Conservation (phyloP, 139 green algal species). For the Protoeuglena noctilucae region DNA sequence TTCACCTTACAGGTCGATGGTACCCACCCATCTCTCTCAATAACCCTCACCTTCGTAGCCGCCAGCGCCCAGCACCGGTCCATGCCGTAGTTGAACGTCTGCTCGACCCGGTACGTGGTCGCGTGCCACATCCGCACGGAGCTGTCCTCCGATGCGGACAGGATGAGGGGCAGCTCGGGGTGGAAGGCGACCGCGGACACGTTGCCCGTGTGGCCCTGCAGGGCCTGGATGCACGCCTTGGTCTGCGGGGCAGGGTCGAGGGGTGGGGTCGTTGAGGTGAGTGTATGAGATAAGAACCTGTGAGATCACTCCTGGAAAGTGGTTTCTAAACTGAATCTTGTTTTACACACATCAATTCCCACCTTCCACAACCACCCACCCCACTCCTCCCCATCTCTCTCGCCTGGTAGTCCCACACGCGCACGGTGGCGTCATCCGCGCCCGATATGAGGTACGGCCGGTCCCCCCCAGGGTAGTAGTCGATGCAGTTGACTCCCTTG, state of each 20-base stretch:
- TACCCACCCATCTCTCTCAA: too few relatives aligned
- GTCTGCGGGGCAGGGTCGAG: too few relatives aligned
- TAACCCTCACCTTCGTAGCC: neutral
- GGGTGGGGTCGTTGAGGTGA: too few relatives aligned
- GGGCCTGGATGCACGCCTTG: constrained; percentile 90
- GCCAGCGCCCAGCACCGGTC: constrained; percentile 89
- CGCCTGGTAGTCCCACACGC: constrained; percentile 97
- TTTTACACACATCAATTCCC: too few relatives aligned
- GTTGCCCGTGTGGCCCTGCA: constrained; percentile 86
- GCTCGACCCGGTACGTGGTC: constrained; percentile 91
- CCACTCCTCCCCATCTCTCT: too few relatives aligned
- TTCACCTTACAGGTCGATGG: too few relatives aligned
- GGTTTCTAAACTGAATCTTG: too few relatives aligned
- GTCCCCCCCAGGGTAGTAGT: constrained; percentile 95
- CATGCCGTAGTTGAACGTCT: constrained; percentile 91
- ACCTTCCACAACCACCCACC: too few relatives aligned
- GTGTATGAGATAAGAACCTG: too few relatives aligned
- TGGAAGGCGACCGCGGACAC: constrained; percentile 87
- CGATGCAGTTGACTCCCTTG: constrained; percentile 94
- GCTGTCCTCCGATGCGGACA: constrained; percentile 86
- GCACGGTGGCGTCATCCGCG: constrained; percentile 67
- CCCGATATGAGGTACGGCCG: constrained; percentile 89
- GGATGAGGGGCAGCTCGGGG: constrained; percentile 93
- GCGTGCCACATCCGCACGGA: constrained; percentile 90
- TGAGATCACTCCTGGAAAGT: too few relatives aligned